Conservation (phyloP, 345 rosid genomes). For the Aquilaria sinensis region DNA sequence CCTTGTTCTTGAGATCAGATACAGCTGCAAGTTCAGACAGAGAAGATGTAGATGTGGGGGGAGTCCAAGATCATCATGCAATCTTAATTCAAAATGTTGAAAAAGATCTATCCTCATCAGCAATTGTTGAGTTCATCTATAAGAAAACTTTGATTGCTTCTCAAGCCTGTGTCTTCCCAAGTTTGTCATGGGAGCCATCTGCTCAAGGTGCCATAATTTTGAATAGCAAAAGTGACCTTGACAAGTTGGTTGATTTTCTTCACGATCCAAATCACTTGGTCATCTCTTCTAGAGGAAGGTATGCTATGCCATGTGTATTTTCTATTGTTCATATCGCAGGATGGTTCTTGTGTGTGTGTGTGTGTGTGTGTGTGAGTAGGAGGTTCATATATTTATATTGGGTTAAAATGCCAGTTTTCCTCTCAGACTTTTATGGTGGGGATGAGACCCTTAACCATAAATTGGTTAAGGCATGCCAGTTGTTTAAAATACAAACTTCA, state of each 20-base stretch:
- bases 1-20: too few species aligned
- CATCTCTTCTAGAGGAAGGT: slow-evolving; percentile 38
- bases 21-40: background rate
- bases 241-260: slow-evolving; percentile 24
- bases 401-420: background rate
- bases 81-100: slow-evolving; percentile 37
- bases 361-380: too few species aligned
- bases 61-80: slow-evolving; percentile 1
- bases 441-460: too few species aligned
- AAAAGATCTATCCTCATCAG: slow-evolving; percentile 29
- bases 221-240: slow-evolving; percentile 17
- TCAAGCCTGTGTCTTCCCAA: slow-evolving; percentile 27
- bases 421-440: background rate
- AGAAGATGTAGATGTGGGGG: slow-evolving; percentile 35
- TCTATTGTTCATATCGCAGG: background rate
- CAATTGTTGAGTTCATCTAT: slow-evolving; percentile 29
- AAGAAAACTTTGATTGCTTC: slow-evolving; percentile 20
- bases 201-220: slow-evolving; percentile 24
- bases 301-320: background rate
- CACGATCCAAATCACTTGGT: slow-evolving; percentile 27
- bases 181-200: slow-evolving; percentile 25
- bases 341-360: too few species aligned
- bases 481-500: background rate
- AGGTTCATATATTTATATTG: background rate
- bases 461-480: background rate